Percentiles rank a stretch among this genome's conserved stretches.
These are phyloP conservation scores for Fusarium dimerum DNA, from an alignment of 2,329 filamentous ascomycete species.

Conservation along the genomic window DNA sequence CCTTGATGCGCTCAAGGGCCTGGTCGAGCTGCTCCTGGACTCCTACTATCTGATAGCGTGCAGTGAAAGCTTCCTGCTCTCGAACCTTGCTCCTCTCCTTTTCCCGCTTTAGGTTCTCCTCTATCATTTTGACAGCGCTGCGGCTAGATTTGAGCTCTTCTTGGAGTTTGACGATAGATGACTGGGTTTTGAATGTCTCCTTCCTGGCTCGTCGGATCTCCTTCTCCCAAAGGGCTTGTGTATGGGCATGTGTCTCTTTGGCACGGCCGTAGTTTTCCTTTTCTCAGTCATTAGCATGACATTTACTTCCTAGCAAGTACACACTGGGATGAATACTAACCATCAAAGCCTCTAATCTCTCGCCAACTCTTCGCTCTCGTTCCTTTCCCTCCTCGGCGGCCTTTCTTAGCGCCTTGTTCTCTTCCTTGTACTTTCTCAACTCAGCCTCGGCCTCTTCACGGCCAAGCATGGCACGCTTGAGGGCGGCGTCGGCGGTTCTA, in stretches of 20 bases:
- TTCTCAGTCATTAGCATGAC: slow-evolving; percentile 15
- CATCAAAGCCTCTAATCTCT: slow-evolving; percentile 69
- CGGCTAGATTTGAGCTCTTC: slow-evolving; percentile 69
- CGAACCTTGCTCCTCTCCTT: slow-evolving; percentile 61
- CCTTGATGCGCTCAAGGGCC: slow-evolving; percentile 61
- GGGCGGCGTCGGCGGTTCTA: slow-evolving; percentile 64
- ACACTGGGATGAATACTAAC: slow-evolving; percentile 44
- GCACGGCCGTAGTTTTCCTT: slow-evolving; percentile 71
- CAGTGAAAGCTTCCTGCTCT: slow-evolving; percentile 70
- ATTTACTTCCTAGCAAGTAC: neutral
- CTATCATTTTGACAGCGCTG: slow-evolving; percentile 52
- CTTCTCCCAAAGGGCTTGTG: slow-evolving; percentile 70
- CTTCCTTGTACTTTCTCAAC: slow-evolving; percentile 63
- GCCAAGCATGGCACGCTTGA: slow-evolving; percentile 67
- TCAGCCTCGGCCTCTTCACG: slow-evolving; percentile 74
- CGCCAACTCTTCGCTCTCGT: slow-evolving; percentile 65
- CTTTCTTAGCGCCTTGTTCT: slow-evolving; percentile 54
- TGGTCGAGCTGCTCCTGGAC: slow-evolving; percentile 68
- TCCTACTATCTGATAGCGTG: slow-evolving; percentile 65
- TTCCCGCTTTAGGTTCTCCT: slow-evolving; percentile 63
- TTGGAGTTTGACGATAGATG: slow-evolving; percentile 67
- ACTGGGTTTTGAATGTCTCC: slow-evolving; percentile 75
- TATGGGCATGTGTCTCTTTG: slow-evolving; percentile 69
- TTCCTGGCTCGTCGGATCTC: slow-evolving; percentile 70
- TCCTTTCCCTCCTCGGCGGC: slow-evolving; percentile 66